These are phyloP conservation scores for Plasmodium malariae DNA, from an alignment of 169 alveolate species.

Conservation along the genomic window DNA sequence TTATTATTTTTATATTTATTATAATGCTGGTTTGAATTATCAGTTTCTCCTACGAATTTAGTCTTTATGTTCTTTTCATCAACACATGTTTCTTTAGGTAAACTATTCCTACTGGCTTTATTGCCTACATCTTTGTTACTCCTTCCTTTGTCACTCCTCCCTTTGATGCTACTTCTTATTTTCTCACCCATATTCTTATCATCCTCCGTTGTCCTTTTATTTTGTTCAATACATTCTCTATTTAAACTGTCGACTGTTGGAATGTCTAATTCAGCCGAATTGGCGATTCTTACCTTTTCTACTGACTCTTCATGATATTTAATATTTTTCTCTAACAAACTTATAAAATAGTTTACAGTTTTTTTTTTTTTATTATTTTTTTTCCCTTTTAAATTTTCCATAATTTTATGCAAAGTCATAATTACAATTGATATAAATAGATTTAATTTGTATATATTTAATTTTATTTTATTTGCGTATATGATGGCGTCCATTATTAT, in stretches of 20 bases:
- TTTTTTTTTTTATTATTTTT: constrained; percentile 23
- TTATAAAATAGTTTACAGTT: constrained; percentile 35
- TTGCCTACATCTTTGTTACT: too few species aligned
- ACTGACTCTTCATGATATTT: background rate
- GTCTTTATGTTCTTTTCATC: too few species aligned
- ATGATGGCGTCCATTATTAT: constrained; percentile 52
- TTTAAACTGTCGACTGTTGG: background rate
- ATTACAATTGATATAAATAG: constrained; percentile 55
- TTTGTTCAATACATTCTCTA: background rate
- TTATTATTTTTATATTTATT: background rate
- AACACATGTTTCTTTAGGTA: too few species aligned
- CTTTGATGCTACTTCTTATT: too few species aligned
- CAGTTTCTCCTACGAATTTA: too few species aligned
- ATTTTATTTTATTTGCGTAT: constrained; percentile 31
- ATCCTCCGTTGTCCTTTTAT: background rate
- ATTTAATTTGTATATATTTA: constrained; percentile 56
- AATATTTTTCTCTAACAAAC: constrained; percentile 36
- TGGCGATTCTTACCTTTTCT: background rate
- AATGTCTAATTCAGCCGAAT: background rate
- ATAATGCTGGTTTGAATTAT: too few species aligned
- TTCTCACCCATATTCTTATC: too few species aligned
- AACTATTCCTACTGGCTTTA: too few species aligned
- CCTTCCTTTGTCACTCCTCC: too few species aligned
- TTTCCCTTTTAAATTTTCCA: constrained; percentile 44
- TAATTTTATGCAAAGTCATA: constrained; percentile 31